Evolutionary conservation across 2,329 filamentous ascomycete genomes (phyloP).

Genomic region (Cadophora sp.): DNA sequence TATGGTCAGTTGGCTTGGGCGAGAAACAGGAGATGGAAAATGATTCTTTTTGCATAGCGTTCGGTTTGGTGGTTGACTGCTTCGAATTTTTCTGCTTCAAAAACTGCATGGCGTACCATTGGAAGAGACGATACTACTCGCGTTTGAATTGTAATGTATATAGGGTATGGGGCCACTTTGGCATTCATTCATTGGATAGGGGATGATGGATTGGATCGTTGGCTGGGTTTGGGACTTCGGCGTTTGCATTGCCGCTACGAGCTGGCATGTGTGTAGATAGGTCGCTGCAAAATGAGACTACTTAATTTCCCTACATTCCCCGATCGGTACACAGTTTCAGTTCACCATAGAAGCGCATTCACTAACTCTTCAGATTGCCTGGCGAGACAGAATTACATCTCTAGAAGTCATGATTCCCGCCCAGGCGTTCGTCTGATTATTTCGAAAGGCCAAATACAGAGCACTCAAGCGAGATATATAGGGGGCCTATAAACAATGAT

Average conservation of each 20-base stretch:
- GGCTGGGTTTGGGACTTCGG: not conserved
- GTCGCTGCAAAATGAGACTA: slow-evolving; percentile 6
- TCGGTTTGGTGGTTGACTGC: slow-evolving; percentile 5
- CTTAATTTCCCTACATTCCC: not conserved
- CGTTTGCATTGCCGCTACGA: slow-evolving; percentile 13
- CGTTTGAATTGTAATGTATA: slow-evolving; percentile 14
- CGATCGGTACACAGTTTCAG: no score
- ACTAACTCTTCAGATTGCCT: no score
- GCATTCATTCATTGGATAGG: slow-evolving; percentile 10
- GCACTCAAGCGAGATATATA: not conserved
- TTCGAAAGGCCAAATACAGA: no score
- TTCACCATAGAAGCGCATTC: no score
- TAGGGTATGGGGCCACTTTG: not conserved
- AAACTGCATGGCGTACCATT: slow-evolving; percentile 12
- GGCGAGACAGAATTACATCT: no score
- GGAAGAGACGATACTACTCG: not conserved
- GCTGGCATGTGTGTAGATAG: slow-evolving; percentile 11
- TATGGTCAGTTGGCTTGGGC: not conserved
- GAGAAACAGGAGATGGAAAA: not conserved
- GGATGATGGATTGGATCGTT: not conserved
- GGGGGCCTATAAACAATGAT: slow-evolving; percentile 1
- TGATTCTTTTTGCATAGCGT: slow-evolving; percentile 16
- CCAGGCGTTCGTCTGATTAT: no score
- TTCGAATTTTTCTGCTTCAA: not conserved
- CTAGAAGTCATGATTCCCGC: no score